phyloP scores from a whole-genome alignment of 2,329 filamentous ascomycete genomes.

The Arthrocladium fulminans region DNA sequence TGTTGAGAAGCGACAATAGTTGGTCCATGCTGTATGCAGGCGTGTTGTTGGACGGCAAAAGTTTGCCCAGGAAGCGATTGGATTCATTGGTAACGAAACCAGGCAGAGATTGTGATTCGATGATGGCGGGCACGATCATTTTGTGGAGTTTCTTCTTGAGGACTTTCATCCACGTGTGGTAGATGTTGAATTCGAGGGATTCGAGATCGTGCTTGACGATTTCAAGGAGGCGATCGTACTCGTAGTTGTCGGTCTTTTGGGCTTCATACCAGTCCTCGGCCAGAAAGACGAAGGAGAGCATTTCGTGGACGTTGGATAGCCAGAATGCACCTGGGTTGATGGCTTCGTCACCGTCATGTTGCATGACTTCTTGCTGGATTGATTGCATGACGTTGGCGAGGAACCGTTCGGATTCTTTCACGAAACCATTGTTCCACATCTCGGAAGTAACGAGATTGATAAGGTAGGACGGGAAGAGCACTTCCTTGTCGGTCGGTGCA shows the following conservation, averaged over 20 bases:
- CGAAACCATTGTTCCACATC: slow-evolving; percentile 99
- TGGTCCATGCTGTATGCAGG: slow-evolving; percentile 99
- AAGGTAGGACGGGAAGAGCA: slow-evolving; percentile 94
- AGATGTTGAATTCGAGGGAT: slow-evolving; percentile 98
- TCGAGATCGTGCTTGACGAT: slow-evolving; percentile 99
- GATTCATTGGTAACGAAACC: slow-evolving; percentile 98
- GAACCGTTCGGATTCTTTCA: slow-evolving; percentile 98
- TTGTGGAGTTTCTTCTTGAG: slow-evolving; percentile 98
- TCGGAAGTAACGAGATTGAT: slow-evolving; percentile 98
- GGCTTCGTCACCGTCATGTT: slow-evolving; percentile 92
- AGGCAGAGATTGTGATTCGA: slow-evolving; percentile 94
- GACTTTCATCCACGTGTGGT: slow-evolving; percentile 99
- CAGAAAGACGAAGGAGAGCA: slow-evolving; percentile 98
- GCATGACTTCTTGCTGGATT: slow-evolving; percentile 98
- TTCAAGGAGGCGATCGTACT: slow-evolving; percentile 93
- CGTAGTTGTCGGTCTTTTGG: slow-evolving; percentile 98
- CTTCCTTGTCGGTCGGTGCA: slow-evolving; percentile 93
- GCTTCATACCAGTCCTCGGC: slow-evolving; percentile 99
- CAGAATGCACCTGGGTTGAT: slow-evolving; percentile 97
- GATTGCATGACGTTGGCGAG: slow-evolving; percentile 99
- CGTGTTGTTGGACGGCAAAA: slow-evolving; percentile 77
- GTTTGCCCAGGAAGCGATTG: slow-evolving; percentile 95
- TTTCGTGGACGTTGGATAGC: slow-evolving; percentile 98
- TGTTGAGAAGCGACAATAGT: slow-evolving; percentile 87
- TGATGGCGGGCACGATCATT: slow-evolving; percentile 99